These are phyloP conservation scores for Globisporangium spiculum DNA, from an alignment of 352 stramenopile species.

Conservation along the genomic window DNA sequence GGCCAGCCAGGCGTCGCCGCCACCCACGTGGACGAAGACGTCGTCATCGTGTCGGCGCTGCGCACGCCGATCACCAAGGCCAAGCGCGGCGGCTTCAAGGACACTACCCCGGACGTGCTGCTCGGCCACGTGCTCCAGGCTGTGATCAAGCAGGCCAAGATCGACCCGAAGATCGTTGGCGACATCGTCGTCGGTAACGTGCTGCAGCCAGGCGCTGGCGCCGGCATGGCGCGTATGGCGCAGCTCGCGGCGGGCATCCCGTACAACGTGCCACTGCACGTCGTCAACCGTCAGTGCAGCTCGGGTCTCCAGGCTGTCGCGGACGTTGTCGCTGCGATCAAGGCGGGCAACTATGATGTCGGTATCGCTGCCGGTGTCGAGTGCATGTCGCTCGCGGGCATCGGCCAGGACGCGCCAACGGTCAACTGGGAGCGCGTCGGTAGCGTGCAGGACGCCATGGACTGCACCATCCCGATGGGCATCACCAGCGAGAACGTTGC, in stretches of 20 bases:
- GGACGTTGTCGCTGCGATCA: conserved; percentile 70
- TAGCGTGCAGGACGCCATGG: conserved; percentile 63
- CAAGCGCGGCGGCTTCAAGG: conserved; percentile 88
- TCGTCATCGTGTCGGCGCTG: conserved; percentile 81
- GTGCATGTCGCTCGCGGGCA: conserved; percentile 77
- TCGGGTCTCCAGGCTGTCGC: conserved; percentile 85
- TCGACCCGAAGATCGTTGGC: conserved; percentile 72
- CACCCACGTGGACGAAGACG: conserved; percentile 53
- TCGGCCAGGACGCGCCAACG: conserved; percentile 46
- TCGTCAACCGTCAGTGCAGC: conserved; percentile 87
- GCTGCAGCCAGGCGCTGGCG: conserved; percentile 71
- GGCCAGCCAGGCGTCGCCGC: conserved; percentile 19
- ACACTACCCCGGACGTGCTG: conserved; percentile 90
- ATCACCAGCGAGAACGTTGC: conserved; percentile 88
- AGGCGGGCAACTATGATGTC: conserved; percentile 83
- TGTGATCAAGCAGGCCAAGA: conserved; percentile 78
- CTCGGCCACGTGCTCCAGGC: conserved; percentile 82
- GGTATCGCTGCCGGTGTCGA: conserved; percentile 85
- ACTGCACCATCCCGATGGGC: conserved; percentile 84
- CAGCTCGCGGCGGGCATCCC: conserved; percentile 77
- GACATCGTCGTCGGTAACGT: conserved; percentile 89
- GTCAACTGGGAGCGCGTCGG: conserved; percentile 62
- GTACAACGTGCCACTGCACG: conserved; percentile 67
- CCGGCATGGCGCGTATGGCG: conserved; percentile 78
- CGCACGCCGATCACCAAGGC: conserved; percentile 88